These are phyloP conservation scores for Monosporascus cannonballus DNA, from an alignment of 2,329 filamentous ascomycete species.

Conservation along the genomic window DNA sequence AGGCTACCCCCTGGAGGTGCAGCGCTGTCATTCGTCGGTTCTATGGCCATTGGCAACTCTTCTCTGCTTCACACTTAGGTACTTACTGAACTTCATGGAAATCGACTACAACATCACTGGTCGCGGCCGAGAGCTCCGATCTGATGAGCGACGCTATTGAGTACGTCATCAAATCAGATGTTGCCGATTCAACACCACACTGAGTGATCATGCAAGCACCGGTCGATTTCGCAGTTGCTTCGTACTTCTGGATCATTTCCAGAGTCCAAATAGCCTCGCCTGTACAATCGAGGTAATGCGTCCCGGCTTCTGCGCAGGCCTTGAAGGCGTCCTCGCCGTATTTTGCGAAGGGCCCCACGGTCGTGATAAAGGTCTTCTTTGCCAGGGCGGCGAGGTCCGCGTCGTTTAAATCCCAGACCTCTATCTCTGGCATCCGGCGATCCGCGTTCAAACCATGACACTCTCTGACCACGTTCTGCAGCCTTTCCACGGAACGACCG, in stretches of 20 bases:
- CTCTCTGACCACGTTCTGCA: slow-evolving; percentile 61
- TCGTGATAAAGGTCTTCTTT: slow-evolving; percentile 51
- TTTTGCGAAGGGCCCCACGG: slow-evolving; percentile 52
- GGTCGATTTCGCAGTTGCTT: slow-evolving; percentile 41
- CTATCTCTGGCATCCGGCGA: slow-evolving; percentile 46
- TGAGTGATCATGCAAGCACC: slow-evolving; percentile 58
- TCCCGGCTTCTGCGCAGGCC: slow-evolving; percentile 56
- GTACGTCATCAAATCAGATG: slow-evolving; percentile 54
- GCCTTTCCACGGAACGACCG: slow-evolving; percentile 39
- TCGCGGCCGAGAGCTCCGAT: slow-evolving; percentile 41
- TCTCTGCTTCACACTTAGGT: background rate
- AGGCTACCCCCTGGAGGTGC: slow-evolving; percentile 61
- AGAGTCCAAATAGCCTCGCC: slow-evolving; percentile 53
- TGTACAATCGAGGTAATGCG: slow-evolving; percentile 59
- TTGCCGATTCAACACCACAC: slow-evolving; percentile 55
- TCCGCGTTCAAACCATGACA: slow-evolving; percentile 63
- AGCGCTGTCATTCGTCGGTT: slow-evolving; percentile 26
- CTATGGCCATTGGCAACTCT: background rate
- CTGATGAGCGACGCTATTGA: slow-evolving; percentile 45
- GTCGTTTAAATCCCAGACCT: slow-evolving; percentile 43
- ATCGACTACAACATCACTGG: slow-evolving; percentile 48
- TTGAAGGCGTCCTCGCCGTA: slow-evolving; percentile 55
- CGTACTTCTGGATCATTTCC: slow-evolving; percentile 57
- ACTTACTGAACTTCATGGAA: slow-evolving; percentile 35
- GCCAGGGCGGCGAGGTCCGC: slow-evolving; percentile 41